Conservation (phyloP, 2,329 filamentous ascomycete genomes). For the Calonectria crousiana region DNA sequence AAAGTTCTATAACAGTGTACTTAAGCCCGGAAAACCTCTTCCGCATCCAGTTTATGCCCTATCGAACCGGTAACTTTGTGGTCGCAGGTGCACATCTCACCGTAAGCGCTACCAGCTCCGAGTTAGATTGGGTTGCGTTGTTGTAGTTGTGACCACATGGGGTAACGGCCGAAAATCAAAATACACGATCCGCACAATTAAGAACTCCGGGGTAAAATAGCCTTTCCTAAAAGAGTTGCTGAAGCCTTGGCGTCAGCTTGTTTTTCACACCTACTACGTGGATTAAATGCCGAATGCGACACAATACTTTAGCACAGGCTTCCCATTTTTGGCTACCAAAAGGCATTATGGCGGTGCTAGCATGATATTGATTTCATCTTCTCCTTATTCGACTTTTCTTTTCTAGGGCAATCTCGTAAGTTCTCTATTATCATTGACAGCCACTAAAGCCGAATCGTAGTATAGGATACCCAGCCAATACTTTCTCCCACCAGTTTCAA, state of each 20-base stretch:
- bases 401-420: neutral
- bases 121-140: neutral
- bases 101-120: neutral
- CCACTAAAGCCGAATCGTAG: neutral
- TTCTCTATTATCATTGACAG: neutral
- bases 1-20: too few relatives aligned
- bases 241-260: neutral
- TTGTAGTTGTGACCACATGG: neutral
- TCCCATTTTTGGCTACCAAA: neutral
- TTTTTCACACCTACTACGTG: neutral
- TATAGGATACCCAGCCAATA: neutral
- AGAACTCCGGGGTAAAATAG: neutral
- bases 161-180: neutral
- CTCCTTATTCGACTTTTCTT: neutral
- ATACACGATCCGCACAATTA: neutral
- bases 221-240: neutral
- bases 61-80: neutral
- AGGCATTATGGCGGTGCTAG: neutral
- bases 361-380: neutral
- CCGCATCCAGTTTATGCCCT: neutral
- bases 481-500: neutral
- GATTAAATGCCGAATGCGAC: neutral
- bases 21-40: neutral
- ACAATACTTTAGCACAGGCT: neutral
- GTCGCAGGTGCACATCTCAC: neutral